These are phyloP conservation scores for Blastomyces gilchristii DNA, from an alignment of 2,329 filamentous ascomycete species.

Conservation along the genomic window DNA sequence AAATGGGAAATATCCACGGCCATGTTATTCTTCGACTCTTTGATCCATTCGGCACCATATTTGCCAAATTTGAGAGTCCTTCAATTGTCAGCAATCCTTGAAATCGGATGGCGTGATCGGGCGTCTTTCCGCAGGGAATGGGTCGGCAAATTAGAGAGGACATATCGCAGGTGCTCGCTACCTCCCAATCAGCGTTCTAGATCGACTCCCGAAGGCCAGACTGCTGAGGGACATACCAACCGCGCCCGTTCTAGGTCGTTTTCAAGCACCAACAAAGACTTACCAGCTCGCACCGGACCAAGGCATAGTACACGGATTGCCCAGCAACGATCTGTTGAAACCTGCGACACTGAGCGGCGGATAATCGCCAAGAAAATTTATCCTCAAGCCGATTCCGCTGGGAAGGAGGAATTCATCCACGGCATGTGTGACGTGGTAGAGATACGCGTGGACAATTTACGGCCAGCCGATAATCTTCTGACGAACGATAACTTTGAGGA, in stretches of 20 bases:
- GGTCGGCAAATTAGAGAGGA: slow-evolving; percentile 56
- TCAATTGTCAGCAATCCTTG: slow-evolving; percentile 64
- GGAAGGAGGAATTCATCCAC: slow-evolving; percentile 32
- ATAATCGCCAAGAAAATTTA: slow-evolving; percentile 9
- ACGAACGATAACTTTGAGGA: slow-evolving; percentile 52
- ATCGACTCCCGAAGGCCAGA: background rate
- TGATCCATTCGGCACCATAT: slow-evolving; percentile 59
- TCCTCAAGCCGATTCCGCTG: background rate
- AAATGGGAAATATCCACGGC: slow-evolving; percentile 62
- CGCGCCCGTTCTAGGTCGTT: background rate
- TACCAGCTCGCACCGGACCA: slow-evolving; percentile 13
- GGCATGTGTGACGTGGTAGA: slow-evolving; percentile 50
- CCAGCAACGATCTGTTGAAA: slow-evolving; percentile 18
- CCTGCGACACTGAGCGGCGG: slow-evolving; percentile 2
- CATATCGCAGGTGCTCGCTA: slow-evolving; percentile 31
- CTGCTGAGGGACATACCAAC: background rate
- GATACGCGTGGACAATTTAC: slow-evolving; percentile 52
- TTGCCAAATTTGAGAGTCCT: slow-evolving; percentile 60
- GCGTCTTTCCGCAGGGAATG: slow-evolving; percentile 69
- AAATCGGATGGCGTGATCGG: slow-evolving; percentile 69
- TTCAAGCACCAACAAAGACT: background rate
- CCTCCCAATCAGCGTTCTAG: slow-evolving; percentile 12
- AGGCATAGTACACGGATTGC: slow-evolving; percentile 34
- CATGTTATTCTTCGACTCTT: slow-evolving; percentile 65
- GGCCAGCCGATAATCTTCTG: slow-evolving; percentile 49